These are phyloP conservation scores for Naganishia vaughanmartiniae DNA, from an alignment of 768 basidiomycete genomes.

Conservation along the genomic window DNA sequence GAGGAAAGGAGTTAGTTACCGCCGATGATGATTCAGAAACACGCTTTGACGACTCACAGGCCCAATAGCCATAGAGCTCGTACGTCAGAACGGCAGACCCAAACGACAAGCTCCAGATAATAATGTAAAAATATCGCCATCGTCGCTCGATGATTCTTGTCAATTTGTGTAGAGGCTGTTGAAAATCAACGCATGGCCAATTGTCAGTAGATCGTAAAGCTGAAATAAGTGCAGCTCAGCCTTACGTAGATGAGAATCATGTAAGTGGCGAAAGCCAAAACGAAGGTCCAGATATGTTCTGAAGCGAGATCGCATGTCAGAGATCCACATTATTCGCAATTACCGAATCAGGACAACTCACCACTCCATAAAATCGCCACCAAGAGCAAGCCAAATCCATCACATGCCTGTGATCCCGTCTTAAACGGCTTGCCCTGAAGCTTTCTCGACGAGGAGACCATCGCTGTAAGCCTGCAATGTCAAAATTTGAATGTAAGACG, in stretches of 20 bases:
- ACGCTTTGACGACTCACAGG: constrained; percentile 34
- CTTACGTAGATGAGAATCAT: constrained; percentile 52
- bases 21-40: background rate
- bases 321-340: background rate
- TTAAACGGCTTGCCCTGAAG: constrained; percentile 33
- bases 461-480: constrained; percentile 39
- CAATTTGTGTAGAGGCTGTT: constrained; percentile 44
- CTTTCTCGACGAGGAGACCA: constrained; percentile 38
- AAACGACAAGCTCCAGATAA: constrained; percentile 44
- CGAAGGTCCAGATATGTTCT: constrained; percentile 52
- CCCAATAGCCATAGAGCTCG: constrained; percentile 42
- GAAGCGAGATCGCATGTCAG: background rate
- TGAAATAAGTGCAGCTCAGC: background rate
- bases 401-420: constrained; percentile 39
- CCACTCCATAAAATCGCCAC: constrained; percentile 44
- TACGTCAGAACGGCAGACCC: constrained; percentile 41
- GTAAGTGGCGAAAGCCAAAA: constrained; percentile 50
- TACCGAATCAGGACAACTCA: constrained; percentile 25
- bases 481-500: background rate
- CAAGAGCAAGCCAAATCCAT: constrained; percentile 45
- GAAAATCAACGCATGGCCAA: background rate
- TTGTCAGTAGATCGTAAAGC: background rate
- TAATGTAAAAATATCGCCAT: constrained; percentile 45
- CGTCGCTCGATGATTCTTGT: constrained; percentile 46
- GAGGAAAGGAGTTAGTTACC: background rate